Percentiles rank a stretch among this genome's conserved stretches.
Evolutionary conservation across 352 stramenopile genomes (phyloP).

Genomic region (Phytophthora constricta): DNA sequence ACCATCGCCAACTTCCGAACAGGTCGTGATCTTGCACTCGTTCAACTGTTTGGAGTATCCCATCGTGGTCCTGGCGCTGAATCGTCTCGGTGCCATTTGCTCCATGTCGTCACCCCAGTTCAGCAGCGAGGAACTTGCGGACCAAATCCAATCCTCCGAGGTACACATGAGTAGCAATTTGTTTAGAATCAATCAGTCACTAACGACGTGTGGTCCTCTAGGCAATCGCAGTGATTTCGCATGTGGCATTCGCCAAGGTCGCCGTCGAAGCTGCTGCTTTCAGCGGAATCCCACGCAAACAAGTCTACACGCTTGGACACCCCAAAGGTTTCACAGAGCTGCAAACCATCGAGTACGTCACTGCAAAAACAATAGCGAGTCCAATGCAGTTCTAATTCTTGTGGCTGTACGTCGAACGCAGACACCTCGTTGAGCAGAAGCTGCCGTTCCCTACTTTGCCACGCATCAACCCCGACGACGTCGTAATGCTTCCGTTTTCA

Average conservation of each 20-base stretch:
- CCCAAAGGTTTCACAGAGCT: conserved; percentile 6
- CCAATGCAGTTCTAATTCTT: background rate
- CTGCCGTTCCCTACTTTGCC: conserved; percentile 24
- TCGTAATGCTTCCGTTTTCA: conserved; percentile 85
- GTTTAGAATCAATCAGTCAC: background rate
- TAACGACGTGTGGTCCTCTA: conserved; percentile 3
- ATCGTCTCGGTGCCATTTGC: conserved; percentile 49
- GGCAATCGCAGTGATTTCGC: conserved; percentile 39
- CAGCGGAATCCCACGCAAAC: conserved; percentile 4
- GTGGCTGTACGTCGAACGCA: conserved; percentile 20
- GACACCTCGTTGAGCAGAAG: conserved; percentile 22
- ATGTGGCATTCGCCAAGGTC: conserved; percentile 32
- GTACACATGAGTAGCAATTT: conserved; percentile 10
- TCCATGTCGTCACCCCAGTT: conserved; percentile 49
- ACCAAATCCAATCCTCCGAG: conserved; percentile 45
- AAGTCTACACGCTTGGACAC: conserved; percentile 39
- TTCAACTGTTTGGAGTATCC: conserved; percentile 67
- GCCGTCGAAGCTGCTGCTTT: conserved; percentile 31
- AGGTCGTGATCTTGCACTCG: conserved; percentile 54
- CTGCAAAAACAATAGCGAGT: too few species aligned
- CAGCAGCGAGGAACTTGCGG: conserved; percentile 39
- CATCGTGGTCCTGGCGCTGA: conserved; percentile 53
- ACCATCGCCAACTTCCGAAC: background rate
- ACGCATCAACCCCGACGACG: conserved; percentile 20
- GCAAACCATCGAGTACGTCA: conserved; percentile 41